phyloP scores from a whole-genome alignment of 768 basidiomycete species.

The Vishniacozyma victoriae region DNA sequence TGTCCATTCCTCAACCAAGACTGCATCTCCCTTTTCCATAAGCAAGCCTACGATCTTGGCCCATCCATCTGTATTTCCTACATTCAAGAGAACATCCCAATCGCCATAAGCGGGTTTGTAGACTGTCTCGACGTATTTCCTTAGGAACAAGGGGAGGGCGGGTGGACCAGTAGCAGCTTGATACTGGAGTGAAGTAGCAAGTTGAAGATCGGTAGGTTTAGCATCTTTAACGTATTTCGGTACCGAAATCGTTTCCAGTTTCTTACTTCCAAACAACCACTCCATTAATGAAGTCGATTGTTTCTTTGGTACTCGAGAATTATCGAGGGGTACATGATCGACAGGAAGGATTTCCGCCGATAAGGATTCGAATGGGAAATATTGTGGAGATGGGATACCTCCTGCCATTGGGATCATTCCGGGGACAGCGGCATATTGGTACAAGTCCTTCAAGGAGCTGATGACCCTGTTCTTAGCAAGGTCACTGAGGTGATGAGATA shows the following conservation, averaged over 20 bases:
- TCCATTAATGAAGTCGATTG: conserved; percentile 32
- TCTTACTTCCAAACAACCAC: conserved; percentile 47
- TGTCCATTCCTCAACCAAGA: conserved; percentile 56
- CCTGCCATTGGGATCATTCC: conserved; percentile 60
- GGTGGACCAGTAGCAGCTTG: conserved; percentile 57
- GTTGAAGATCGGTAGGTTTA: conserved; percentile 53
- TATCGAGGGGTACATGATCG: conserved; percentile 53
- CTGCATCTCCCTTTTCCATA: conserved; percentile 47
- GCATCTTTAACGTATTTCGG: conserved; percentile 56
- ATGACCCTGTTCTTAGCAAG: conserved; percentile 52
- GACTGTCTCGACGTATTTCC: conserved; percentile 55
- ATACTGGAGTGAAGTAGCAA: conserved; percentile 68
- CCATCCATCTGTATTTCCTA: conserved; percentile 53
- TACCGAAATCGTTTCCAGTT: conserved; percentile 52
- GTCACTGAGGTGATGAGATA: conserved; percentile 66
- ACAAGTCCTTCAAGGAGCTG: conserved; percentile 63
- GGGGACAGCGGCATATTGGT: conserved; percentile 57
- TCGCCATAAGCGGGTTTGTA: conserved; percentile 56
- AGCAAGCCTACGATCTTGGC: conserved; percentile 57
- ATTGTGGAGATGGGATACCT: conserved; percentile 62
- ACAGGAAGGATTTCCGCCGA: conserved; percentile 55
- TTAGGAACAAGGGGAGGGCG: conserved; percentile 56
- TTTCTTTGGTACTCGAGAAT: conserved; percentile 32
- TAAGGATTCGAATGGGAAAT: conserved; percentile 59
- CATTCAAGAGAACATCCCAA: conserved; percentile 53